Conservation (phyloP, 768 basidiomycete genomes). For the Leccinum arenicola region DNA sequence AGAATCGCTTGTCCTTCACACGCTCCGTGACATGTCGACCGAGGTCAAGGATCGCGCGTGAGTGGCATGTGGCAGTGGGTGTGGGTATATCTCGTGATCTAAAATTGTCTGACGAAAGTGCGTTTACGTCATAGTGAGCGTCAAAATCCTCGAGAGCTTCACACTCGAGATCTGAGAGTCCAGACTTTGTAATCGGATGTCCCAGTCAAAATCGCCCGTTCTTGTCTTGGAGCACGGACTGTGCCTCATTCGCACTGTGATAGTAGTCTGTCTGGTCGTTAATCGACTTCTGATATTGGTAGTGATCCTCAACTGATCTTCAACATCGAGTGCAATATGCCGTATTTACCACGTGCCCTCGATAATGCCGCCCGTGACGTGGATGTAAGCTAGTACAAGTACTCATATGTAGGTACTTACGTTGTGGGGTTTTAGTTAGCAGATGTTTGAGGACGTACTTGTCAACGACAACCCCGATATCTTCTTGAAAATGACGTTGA, state of each 20-base stretch:
- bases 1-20: slow-evolving; percentile 4
- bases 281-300: slow-evolving; percentile 23
- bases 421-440: neutral
- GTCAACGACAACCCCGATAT: neutral
- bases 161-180: neutral
- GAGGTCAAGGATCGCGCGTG: neutral
- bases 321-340: slow-evolving; percentile 11
- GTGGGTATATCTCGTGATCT: slow-evolving; percentile 5
- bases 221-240: neutral
- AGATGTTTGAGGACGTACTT: neutral
- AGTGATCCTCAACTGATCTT: slow-evolving; percentile 32
- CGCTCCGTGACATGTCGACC: slow-evolving; percentile 1
- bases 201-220: neutral
- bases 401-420: neutral
- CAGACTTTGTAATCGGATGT: neutral
- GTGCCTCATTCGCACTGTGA: slow-evolving; percentile 3
- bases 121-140: slow-evolving; percentile 20
- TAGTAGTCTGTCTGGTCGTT: slow-evolving; percentile 11
- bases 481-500: slow-evolving; percentile 4
- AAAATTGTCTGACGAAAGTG: slow-evolving; percentile 2
- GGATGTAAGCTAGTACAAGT: neutral
- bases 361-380: neutral
- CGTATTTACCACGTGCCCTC: slow-evolving; percentile 11
- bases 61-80: slow-evolving; percentile 7
- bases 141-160: neutral